Base-by-base conservation (phyloP, 768 basidiomycete genomes). In the Dacryopinax spathularia region DNA sequence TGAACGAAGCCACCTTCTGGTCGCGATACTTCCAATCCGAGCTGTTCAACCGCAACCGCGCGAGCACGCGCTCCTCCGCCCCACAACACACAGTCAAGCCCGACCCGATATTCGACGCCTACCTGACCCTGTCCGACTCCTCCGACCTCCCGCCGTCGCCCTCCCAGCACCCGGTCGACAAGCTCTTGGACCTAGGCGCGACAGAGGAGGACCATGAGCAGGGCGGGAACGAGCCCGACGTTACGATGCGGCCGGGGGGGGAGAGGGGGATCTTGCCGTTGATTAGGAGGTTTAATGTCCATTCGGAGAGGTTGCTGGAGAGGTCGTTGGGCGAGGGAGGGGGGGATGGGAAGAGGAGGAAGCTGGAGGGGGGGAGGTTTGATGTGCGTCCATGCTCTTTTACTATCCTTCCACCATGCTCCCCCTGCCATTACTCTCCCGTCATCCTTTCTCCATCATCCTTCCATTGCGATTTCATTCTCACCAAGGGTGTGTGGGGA, bases 251-350 rank as follows among this genome's bases (percentile, higher is more conserved):
- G 72, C 85, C 95, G 15, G 96, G 96, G 16, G 82, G 87, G 69
- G 89, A 96, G 72, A 81, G 85, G 60, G 87, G 86, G 34, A 88
- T 90, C 13, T 75, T 99, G 25, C 96, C 96, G 0, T 80, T 98
- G 56, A 98, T 99, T 67, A 82, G 95, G 60, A 89, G 94, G 72
- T 98, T 99, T 76, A 99, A 98, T 70, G 92, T 97, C 70, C 96
- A 99, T 73, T 96, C 92, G 0, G 91, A 95, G 68, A 77, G 92
- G 67, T 77, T 97, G 10, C 76, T 98, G 15, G 86, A 88, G 64
- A 85, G 89, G 65, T 61, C 69, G 22, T 31, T 73, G 5, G 48
- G 48, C 15, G 48, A 56, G 48, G 48, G 6, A 15, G 13, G 13
- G 13, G 6, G 13, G 48, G 48, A 37, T n/a, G n/a, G 48, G 48